Base-by-base conservation (phyloP, 2,329 filamentous ascomycete genomes). In the Hymenoscyphus linearis region DNA sequence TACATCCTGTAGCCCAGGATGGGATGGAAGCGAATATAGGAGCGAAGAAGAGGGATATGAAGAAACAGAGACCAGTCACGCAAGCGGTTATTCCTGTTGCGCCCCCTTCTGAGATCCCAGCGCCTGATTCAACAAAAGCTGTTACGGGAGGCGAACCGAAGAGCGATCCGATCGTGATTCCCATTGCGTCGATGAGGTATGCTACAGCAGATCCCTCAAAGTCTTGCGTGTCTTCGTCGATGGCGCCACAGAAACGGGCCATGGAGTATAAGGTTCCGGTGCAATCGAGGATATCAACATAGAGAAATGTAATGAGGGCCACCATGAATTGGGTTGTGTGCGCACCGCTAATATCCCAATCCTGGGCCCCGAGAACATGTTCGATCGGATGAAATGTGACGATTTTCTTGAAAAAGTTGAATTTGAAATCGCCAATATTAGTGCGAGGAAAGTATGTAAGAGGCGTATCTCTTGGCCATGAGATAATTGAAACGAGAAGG, bases 21-120 rank as follows among this genome's bases (percentile, higher is more conserved):
- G 91, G 91, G 61, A 96, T 95, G 0, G 89, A 93, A 10, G 91
- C 91, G 71, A 96, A 96, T 61, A 96, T 93, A 0, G 91, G 91
- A 0, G 91, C 91, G 72, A 96, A 96, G 80, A 96, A 96, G 64
- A 96, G 83, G 61, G 89, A 85, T 72, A 96, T 85, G 77, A 96
- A 88, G 79, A 96, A 96, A 76, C 88, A 92, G 56, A 96, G 60
- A 4, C 91, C 91, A 0, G 90, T 87, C 16, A 85, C 79, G 74
- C 93, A 89, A 54, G 90, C 86, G 0, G 91, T 95, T n/a, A 96
- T 76, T 16, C 91, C 91, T 0, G 91, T 96, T 71, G 87, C 87
- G 52, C 91, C 91, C 57, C 91, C 91, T 75, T 96, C 91, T 0
- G 90, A 90, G 65, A 96, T 96, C 68, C 91, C 91, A 9, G 91